These are phyloP conservation scores for Backusella psychrophila DNA, from an alignment of 192 early-diverging fungal species.

Conservation along the genomic window DNA sequence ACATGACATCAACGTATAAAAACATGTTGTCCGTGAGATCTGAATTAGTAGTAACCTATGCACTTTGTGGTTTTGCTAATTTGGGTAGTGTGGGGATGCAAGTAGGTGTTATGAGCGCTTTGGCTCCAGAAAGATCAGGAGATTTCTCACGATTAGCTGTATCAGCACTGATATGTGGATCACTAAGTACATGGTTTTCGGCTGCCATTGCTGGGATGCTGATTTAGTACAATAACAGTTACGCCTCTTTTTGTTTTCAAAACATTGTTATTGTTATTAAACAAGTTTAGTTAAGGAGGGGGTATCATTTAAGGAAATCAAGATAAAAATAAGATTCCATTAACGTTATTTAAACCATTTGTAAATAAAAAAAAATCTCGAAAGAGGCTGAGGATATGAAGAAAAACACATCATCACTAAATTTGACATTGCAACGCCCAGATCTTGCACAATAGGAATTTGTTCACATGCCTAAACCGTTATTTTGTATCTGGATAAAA, in stretches of 20 bases:
- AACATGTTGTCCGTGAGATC: constrained; percentile 47
- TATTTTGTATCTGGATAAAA: constrained; percentile 2
- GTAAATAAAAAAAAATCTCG: not conserved
- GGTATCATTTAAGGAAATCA: not conserved
- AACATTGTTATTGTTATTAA: not conserved
- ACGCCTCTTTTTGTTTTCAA: not conserved
- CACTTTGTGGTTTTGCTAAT: constrained; percentile 87
- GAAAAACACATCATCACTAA: not conserved
- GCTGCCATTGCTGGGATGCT: constrained; percentile 81
- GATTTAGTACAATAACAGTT: not conserved
- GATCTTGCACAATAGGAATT: not conserved
- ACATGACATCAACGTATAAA: constrained; percentile 33
- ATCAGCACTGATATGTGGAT: constrained; percentile 78
- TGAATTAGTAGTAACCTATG: constrained; percentile 61
- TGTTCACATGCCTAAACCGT: constrained; percentile 1
- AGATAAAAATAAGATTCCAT: constrained; percentile 5
- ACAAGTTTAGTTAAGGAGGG: constrained; percentile 1
- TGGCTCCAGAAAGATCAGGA: constrained; percentile 66
- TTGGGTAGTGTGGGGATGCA: constrained; percentile 83
- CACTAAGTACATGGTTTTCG: constrained; percentile 73
- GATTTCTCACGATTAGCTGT: constrained; percentile 73
- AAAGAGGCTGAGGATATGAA: constrained; percentile 7
- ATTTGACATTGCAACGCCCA: not conserved
- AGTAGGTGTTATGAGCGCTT: constrained; percentile 68
- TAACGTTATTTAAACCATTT: not conserved